These are phyloP conservation scores for Geranium rotundifolium DNA, from an alignment of 345 rosid genomes.

Conservation along the genomic window DNA sequence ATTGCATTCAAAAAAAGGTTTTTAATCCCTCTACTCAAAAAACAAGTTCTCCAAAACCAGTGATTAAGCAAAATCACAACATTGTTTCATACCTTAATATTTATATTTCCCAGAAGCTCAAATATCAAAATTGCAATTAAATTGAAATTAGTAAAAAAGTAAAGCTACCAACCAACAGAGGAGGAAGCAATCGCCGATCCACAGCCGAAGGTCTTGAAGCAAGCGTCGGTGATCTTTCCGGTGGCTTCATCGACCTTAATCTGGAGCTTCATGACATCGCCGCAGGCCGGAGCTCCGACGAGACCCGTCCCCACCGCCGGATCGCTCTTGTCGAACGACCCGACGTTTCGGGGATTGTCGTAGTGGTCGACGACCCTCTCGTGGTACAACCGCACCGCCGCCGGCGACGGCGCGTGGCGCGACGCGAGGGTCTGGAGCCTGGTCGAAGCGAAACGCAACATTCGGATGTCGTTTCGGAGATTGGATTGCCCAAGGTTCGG, in stretches of 20 bases:
- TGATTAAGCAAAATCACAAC: too few relatives aligned
- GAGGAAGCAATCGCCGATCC: conserved; percentile 98
- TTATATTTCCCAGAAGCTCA: too few relatives aligned
- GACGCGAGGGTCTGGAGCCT: background rate
- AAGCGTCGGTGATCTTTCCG: conserved; percentile 75
- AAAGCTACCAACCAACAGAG: conserved; percentile 68
- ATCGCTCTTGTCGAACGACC: conserved; percentile 86
- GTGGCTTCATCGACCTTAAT: conserved; percentile 80
- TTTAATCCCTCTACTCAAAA: too few relatives aligned
- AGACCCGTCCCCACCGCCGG: conserved; percentile 81
- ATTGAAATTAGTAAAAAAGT: too few relatives aligned
- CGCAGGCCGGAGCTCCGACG: conserved; percentile 98
- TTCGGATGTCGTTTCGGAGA: background rate
- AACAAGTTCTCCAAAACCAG: too few relatives aligned
- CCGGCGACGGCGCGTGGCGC: too few relatives aligned
- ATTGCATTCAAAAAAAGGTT: too few relatives aligned
- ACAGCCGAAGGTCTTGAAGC: conserved; percentile 97
- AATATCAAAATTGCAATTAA: too few relatives aligned
- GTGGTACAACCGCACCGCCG: conserved; percentile 45
- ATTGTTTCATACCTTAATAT: too few relatives aligned
- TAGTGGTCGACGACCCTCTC: conserved; percentile 94
- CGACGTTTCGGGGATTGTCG: conserved; percentile 92
- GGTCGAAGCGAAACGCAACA: background rate
- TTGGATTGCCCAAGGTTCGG: too few relatives aligned
- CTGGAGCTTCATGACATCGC: conserved; percentile 98